A percentile compares a stretch with the other conserved stretches of the same genome.
Evolutionary conservation across 306 rosid species (phyloP).

Genomic region (Corylus heterophylla): DNA sequence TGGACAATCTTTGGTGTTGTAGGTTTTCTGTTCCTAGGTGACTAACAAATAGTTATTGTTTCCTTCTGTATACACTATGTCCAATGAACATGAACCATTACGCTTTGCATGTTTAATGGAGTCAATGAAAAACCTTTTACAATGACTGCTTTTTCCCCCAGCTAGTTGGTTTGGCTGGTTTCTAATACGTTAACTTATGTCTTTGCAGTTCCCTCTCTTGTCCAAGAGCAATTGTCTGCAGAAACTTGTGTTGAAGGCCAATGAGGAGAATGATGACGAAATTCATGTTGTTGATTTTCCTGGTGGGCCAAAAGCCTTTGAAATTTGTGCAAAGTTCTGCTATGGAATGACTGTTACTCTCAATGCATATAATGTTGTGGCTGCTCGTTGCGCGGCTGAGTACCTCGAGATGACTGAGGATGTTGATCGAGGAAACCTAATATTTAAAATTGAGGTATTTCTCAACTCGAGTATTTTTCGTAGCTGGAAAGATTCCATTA

Average conservation of each 20-base stretch:
- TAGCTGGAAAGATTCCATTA: constrained; percentile 97
- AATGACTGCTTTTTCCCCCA: neutral
- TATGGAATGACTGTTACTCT: constrained; percentile 96
- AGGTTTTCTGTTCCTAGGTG: neutral
- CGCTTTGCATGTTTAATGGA: neutral
- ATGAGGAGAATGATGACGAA: constrained; percentile 69
- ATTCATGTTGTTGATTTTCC: constrained; percentile 71
- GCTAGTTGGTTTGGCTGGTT: constrained; percentile 2
- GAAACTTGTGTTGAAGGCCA: constrained; percentile 55
- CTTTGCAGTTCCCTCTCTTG: constrained; percentile 79
- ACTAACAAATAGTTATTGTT: neutral
- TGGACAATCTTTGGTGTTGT: neutral
- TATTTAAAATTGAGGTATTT: constrained; percentile 91
- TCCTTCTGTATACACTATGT: neutral
- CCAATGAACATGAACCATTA: neutral
- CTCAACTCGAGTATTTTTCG: constrained; percentile 88
- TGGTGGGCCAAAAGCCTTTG: constrained; percentile 91
- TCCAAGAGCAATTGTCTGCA: constrained; percentile 84
- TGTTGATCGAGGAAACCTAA: constrained; percentile 76
- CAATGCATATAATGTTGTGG: constrained; percentile 94
- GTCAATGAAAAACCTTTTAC: neutral
- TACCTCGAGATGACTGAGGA: constrained; percentile 92
- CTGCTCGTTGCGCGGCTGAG: constrained; percentile 94
- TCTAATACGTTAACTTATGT: constrained; percentile 16
- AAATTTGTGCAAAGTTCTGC: constrained; percentile 92